Evolutionary conservation across 305 asterid genomes (phyloP), one percentile per base, ranked within the genome.

Genomic region (Solanum hybrid): DNA sequence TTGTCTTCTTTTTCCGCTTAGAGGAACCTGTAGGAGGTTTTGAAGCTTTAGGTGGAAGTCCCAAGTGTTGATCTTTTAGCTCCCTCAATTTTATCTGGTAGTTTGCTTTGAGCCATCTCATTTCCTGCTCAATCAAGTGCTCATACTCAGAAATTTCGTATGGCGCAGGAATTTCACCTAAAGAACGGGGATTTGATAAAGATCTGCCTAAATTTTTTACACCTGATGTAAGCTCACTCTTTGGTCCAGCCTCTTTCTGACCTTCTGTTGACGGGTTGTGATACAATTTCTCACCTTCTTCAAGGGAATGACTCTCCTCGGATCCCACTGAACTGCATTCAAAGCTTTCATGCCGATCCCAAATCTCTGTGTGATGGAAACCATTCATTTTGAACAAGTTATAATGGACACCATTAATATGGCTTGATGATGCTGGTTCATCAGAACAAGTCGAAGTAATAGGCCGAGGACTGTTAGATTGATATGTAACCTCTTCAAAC

Each of bases 401-500:
- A 22, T 76, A 90, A 79, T 91, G 91, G 45, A 90, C 92, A 39
- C 92, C 94, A 38, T 91, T 93, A 9, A 90, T 88, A 65, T 89
- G 93, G 92, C 93, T 89, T 27, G 94, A 90, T 29, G 90, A 88
- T 77, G 86, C 39, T 32, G 92, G 92, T 24, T 89, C 89, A 79
- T 84, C 89, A 57, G 92, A 93, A 76, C 80, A 84, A 32, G 89
- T 90, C 1, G 90, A 91, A 86, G 41, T 91, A 79, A 81, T 72
- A 82, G 91, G 92, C 90, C 93, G 93, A 72, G 93, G 92, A 36
- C 90, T 93, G 88, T 95, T 96, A 7, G 93, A 89, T 22, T 92
- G 93, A 91, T 93, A 95, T 0, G 94, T 95, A 91, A 97, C 90
- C 92, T 97, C 99, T 88, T 97, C 99, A 39, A 97, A 97, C 41